Base-by-base conservation (phyloP, 495 filamentous ascomycete genomes). In the Penicillium turbatum region DNA sequence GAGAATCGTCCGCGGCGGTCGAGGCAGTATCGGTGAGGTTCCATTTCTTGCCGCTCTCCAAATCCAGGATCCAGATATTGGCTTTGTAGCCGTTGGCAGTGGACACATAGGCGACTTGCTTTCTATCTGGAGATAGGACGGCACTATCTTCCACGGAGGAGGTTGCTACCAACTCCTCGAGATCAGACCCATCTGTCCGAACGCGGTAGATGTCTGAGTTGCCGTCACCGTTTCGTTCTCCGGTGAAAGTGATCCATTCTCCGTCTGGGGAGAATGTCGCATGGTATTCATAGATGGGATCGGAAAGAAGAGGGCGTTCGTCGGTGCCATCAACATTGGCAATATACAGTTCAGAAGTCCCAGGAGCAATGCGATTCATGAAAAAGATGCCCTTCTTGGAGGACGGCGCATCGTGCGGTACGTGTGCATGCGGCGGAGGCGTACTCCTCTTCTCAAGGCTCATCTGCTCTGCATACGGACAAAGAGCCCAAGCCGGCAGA, bases 361-460 rank as follows among this genome's bases (percentile, higher is more conserved):
- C 57, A 2, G 71, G 68, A 6, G 54, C 61, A 42, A 74, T 70
- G 10, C 69, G 62, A 44, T 72, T 74, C 68, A 66, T 63, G 27
- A 54, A 40, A 26, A 71, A 57, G 1, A 66, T 53, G 6, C 61
- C 61, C 16, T 69, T 61, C 36, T 59, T 63, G 16, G n/a, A 41
- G 48, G 5, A 21, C 21, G 19, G 47, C 32, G 21, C 34, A n/a
- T n/a, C n/a, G n/a, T n/a, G n/a, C n/a, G n/a, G n/a, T n/a, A n/a
- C n/a, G n/a, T n/a, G n/a, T n/a, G n/a, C n/a, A n/a, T n/a, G n/a
- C n/a, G n/a, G n/a, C n/a, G n/a, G n/a, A n/a, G n/a, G n/a, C n/a
- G n/a, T n/a, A n/a, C n/a, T n/a, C n/a, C n/a, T n/a, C n/a, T n/a
- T n/a, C n/a, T n/a, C n/a, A n/a, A n/a, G n/a, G n/a, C n/a, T n/a